Evolutionary conservation across 352 stramenopile genomes (phyloP).

Genomic region (Pythium rhizo-oryzae): DNA sequence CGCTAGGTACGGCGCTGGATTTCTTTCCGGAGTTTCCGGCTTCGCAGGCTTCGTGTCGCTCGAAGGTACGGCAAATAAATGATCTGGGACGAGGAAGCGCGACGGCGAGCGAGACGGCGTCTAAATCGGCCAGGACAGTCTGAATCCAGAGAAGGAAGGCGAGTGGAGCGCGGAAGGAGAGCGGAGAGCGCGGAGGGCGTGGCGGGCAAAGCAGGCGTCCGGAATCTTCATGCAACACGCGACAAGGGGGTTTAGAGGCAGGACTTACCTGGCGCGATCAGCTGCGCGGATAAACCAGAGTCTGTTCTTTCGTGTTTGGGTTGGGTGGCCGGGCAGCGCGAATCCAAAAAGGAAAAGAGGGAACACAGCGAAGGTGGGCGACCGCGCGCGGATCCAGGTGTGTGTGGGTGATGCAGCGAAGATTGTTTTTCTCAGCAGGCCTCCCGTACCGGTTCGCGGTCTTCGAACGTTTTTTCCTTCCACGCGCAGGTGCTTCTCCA

Average conservation of each 20-base stretch:
- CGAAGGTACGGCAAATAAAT: constrained; percentile 1
- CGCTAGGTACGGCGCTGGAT: constrained; percentile 3
- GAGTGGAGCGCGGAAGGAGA: constrained; percentile 1
- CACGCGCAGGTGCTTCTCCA: background rate
- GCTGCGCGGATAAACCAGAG: constrained; percentile 11
- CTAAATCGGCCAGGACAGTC: constrained; percentile 8
- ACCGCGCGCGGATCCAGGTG: background rate
- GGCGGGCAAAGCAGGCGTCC: background rate
- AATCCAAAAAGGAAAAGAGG: constrained; percentile 4
- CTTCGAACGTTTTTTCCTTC: constrained; percentile 7
- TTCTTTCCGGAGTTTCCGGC: constrained; percentile 6
- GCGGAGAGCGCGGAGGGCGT: background rate
- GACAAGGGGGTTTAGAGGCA: constrained; percentile 1
- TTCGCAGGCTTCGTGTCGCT: constrained; percentile 1
- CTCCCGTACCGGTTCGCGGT: background rate
- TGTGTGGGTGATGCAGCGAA: background rate
- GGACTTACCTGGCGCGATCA: constrained; percentile 9
- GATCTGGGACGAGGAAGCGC: constrained; percentile 14
- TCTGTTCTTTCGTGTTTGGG: background rate
- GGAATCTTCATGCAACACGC: constrained; percentile 4
- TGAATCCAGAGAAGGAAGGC: constrained; percentile 9
- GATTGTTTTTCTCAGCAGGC: constrained; percentile 4
- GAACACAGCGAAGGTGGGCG: background rate
- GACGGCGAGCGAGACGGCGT: background rate
- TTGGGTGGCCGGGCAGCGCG: background rate